Percentiles rank a stretch among this genome's conserved stretches.
phyloP scores from a whole-genome alignment of 2,329 filamentous ascomycete species.

The Fusarium mexicanum region DNA sequence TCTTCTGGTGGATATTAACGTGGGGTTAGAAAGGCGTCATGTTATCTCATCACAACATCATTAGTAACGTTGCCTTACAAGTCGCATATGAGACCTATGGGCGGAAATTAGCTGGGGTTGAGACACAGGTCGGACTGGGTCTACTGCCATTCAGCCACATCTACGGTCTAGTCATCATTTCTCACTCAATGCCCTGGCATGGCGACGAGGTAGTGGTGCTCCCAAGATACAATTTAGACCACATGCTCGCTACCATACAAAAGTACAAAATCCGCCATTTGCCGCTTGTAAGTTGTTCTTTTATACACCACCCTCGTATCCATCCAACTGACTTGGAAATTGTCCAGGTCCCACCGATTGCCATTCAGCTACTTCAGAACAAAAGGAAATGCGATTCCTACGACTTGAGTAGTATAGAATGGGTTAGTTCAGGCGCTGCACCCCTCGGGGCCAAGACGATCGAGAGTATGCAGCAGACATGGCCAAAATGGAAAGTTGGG shows the following conservation, averaged over 20 bases:
- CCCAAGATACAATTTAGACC: not conserved
- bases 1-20: not conserved
- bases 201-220: not conserved
- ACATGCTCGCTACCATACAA: not conserved
- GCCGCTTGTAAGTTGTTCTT: not conserved
- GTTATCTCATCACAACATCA: not conserved
- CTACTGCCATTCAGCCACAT: conserved; percentile 84
- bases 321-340: accelerated
- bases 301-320: accelerated
- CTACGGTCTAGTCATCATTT: not conserved
- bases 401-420: not conserved
- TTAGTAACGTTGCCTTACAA: not conserved
- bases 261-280: not conserved
- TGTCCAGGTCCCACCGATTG: not conserved
- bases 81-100: not conserved
- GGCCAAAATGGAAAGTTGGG: not conserved
- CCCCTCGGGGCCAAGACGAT: not conserved
- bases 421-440: not conserved
- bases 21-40: not conserved
- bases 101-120: not conserved
- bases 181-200: not conserved
- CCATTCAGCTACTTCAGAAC: not conserved
- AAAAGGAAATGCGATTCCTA: not conserved
- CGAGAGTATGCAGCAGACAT: not conserved
- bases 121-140: conserved; percentile 65